A percentile compares a stretch with the other conserved stretches of the same genome.
These are phyloP conservation scores for Rhodotorula sphaerocarpa DNA, from an alignment of 768 basidiomycete genomes.

Conservation along the genomic window DNA sequence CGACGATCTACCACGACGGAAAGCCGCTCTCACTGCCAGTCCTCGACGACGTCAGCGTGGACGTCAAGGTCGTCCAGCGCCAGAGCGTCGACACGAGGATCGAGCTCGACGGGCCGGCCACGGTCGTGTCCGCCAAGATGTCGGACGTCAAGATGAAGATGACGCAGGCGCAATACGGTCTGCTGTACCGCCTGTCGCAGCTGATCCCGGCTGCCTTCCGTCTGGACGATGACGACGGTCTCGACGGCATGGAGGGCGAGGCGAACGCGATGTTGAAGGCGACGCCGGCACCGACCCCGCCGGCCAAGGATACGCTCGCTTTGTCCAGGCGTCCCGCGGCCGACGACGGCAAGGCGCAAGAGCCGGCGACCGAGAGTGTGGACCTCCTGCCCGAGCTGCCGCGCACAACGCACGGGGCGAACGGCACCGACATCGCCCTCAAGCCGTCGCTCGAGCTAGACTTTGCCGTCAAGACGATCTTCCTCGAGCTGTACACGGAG, in stretches of 20 bases:
- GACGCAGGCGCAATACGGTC: conserved; percentile 71
- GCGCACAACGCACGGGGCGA: conserved; percentile 35
- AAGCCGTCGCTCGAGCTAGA: conserved; percentile 68
- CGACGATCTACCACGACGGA: conserved; percentile 54
- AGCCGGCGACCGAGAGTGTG: conserved; percentile 25
- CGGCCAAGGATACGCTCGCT: not conserved
- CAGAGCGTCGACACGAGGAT: conserved; percentile 52
- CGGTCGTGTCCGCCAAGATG: conserved; percentile 64
- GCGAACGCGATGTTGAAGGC: conserved; percentile 37
- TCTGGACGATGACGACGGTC: conserved; percentile 47
- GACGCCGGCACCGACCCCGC: conserved; percentile 4
- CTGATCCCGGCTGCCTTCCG: conserved; percentile 63
- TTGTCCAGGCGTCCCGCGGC: not conserved
- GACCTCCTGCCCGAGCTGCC: conserved; percentile 46
- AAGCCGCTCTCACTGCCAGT: conserved; percentile 62
- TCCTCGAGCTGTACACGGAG: conserved; percentile 75
- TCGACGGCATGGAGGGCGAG: conserved; percentile 31
- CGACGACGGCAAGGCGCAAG: conserved; percentile 2
- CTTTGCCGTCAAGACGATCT: conserved; percentile 61
- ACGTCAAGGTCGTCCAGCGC: conserved; percentile 60
- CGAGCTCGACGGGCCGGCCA: conserved; percentile 58
- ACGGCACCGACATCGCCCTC: conserved; percentile 45
- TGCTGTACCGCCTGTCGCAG: conserved; percentile 58
- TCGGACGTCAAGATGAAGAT: conserved; percentile 77
- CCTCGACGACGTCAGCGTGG: conserved; percentile 78